These are phyloP conservation scores for Margaritispora aquatica DNA, from an alignment of 495 filamentous ascomycete genomes.

Conservation along the genomic window DNA sequence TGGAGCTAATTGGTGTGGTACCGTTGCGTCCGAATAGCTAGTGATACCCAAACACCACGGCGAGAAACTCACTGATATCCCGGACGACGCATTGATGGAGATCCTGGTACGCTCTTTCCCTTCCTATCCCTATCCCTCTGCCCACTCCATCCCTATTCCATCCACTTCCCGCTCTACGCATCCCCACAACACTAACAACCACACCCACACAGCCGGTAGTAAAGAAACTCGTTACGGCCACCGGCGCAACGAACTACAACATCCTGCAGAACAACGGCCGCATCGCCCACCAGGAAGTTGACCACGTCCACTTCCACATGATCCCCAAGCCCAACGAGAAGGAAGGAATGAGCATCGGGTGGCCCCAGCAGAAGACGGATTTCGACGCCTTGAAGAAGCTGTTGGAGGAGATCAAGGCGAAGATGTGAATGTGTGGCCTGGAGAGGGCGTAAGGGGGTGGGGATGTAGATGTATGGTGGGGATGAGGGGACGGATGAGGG, in stretches of 20 bases:
- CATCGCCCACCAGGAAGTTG: conserved; percentile 90
- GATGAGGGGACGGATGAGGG: not conserved
- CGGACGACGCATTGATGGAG: conserved; percentile 80
- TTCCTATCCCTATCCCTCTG: not conserved
- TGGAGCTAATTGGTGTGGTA: no score
- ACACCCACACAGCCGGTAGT: conserved; percentile 58
- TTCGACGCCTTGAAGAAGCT: conserved; percentile 81
- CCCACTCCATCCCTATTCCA: not conserved
- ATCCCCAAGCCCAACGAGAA: conserved; percentile 90
- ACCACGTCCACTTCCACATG: conserved; percentile 96
- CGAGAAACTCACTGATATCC: conserved; percentile 86
- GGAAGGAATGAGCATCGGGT: conserved; percentile 74
- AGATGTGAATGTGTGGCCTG: conserved; percentile 59
- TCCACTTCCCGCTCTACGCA: not conserved
- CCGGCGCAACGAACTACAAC: conserved; percentile 77
- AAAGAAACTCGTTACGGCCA: conserved; percentile 77
- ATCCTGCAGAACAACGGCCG: conserved; percentile 94
- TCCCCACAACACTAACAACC: not conserved
- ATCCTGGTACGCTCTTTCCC: conserved; percentile 56
- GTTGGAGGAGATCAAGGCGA: conserved; percentile 75
- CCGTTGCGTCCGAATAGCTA: conserved; percentile 56
- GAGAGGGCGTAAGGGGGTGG: not conserved
- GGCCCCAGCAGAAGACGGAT: conserved; percentile 71
- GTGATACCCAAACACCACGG: conserved; percentile 97
- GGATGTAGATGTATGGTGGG: not conserved